These are phyloP conservation scores for Penicillium mononematosum DNA, from an alignment of 495 filamentous ascomycete species.

Conservation along the genomic window DNA sequence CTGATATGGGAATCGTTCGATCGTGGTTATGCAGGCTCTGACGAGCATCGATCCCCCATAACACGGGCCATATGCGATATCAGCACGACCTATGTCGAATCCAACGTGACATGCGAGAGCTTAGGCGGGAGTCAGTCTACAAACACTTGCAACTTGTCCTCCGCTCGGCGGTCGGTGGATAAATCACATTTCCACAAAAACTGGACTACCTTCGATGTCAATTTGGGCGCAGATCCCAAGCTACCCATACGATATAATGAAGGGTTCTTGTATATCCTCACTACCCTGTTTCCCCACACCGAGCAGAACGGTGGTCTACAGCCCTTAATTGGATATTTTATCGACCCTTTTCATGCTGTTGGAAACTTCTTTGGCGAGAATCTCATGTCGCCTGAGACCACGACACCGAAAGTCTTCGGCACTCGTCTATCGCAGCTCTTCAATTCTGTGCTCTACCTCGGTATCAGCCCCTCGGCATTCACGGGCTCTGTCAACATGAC, in stretches of 20 bases:
- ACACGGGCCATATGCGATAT: conserved; percentile 3
- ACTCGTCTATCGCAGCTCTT: neutral
- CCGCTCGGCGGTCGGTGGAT: neutral
- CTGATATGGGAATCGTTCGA: conserved; percentile 1
- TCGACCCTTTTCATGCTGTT: neutral
- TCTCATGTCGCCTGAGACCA: neutral
- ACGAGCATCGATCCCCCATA: neutral
- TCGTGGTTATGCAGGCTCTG: neutral
- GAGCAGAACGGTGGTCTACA: neutral
- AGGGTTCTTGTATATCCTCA: neutral
- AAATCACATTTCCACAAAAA: neutral
- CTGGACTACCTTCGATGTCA: conserved; percentile 1
- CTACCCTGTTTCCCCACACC: neutral
- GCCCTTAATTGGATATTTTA: neutral
- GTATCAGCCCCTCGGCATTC: neutral
- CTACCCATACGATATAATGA: neutral
- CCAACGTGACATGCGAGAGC: neutral
- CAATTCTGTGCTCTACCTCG: neutral
- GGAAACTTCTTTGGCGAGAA: neutral
- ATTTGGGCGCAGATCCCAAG: neutral
- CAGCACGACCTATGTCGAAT: conserved; percentile 1
- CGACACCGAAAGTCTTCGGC: neutral
- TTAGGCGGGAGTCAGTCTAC: neutral
- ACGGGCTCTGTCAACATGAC: conserved; percentile 1
- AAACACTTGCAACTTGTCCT: neutral